Conservation (phyloP, 805 yeast genomes). For the Lipomyces sp. region DNA sequence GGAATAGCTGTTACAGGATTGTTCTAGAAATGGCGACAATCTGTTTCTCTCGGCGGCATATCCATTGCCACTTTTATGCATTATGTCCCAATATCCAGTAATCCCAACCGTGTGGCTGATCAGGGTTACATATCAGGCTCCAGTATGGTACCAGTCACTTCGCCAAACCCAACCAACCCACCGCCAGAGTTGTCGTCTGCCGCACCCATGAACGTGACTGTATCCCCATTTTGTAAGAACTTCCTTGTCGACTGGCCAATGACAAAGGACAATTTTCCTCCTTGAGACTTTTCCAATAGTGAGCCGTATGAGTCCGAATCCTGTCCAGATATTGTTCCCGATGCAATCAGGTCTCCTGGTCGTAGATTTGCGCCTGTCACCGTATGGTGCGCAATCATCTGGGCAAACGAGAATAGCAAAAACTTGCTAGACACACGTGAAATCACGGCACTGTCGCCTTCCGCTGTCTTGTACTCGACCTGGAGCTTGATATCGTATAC, state of each 20-base stretch:
- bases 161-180: slow-evolving; percentile 37
- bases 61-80: no score
- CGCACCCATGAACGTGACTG: slow-evolving; percentile 31
- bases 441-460: slow-evolving; percentile 17
- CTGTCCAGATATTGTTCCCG: slow-evolving; percentile 41
- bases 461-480: slow-evolving; percentile 19
- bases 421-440: slow-evolving; percentile 28
- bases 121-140: not conserved
- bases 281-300: slow-evolving; percentile 36
- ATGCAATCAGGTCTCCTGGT: slow-evolving; percentile 41
- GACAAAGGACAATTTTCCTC: slow-evolving; percentile 24
- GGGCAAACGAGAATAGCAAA: slow-evolving; percentile 39
- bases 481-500: slow-evolving; percentile 35
- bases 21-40: no score
- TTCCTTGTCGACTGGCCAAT: slow-evolving; percentile 15
- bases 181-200: slow-evolving; percentile 23
- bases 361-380: slow-evolving; percentile 39
- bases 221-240: slow-evolving; percentile 37
- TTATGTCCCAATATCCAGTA: no score
- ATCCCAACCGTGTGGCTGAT: no score
- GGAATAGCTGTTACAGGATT: no score
- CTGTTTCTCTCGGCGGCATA: no score
- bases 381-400: slow-evolving; percentile 42
- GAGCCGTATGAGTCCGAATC: slow-evolving; percentile 35
- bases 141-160: slow-evolving; percentile 31